These are phyloP conservation scores for Ascosphaera pollenicola DNA, from an alignment of 2,329 filamentous ascomycete species.

Conservation along the genomic window DNA sequence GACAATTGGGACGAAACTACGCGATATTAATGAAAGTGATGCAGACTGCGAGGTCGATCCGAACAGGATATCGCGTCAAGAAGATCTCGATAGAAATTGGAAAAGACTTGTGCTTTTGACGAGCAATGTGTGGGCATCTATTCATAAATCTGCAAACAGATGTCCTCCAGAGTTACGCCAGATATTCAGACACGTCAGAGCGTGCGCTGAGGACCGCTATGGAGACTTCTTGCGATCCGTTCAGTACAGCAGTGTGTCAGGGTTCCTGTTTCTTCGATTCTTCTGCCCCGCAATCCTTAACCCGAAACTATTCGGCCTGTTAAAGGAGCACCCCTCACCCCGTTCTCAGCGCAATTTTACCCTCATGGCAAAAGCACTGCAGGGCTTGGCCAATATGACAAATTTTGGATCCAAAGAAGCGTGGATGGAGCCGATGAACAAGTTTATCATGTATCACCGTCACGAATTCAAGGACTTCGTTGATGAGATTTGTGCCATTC, in stretches of 20 bases:
- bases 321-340: constrained; percentile 66
- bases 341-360: constrained; percentile 75
- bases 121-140: constrained; percentile 66
- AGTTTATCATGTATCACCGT: constrained; percentile 54
- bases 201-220: constrained; percentile 84
- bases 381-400: constrained; percentile 75
- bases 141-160: constrained; percentile 48
- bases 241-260: constrained; percentile 81
- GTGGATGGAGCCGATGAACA: constrained; percentile 99
- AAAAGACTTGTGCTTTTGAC: constrained; percentile 51
- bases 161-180: constrained; percentile 64
- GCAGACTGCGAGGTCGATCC: constrained; percentile 92
- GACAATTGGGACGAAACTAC: constrained; percentile 62
- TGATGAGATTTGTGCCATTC: constrained; percentile 65
- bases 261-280: constrained; percentile 84
- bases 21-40: constrained; percentile 75
- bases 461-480: constrained; percentile 70
- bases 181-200: constrained; percentile 75
- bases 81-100: constrained; percentile 73
- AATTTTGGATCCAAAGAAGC: constrained; percentile 84
- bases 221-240: constrained; percentile 80
- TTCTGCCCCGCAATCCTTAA: constrained; percentile 94
- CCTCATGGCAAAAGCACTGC: constrained; percentile 75
- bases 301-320: constrained; percentile 73
- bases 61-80: constrained; percentile 41